Conservation (phyloP, 2,329 filamentous ascomycete species). For the Biscogniauxia marginata region DNA sequence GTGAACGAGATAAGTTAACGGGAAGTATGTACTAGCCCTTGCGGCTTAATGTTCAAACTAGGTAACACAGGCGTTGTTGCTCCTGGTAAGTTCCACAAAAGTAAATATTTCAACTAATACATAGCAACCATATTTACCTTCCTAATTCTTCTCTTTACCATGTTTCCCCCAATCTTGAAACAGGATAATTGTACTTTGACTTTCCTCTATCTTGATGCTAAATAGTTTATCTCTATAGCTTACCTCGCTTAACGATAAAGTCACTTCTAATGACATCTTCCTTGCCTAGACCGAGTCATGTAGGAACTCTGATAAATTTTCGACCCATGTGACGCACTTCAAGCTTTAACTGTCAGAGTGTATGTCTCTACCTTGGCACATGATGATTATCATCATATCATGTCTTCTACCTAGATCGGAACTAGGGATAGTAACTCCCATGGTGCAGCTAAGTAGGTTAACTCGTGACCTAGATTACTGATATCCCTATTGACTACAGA, state of each 20-base stretch:
- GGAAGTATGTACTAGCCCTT: neutral
- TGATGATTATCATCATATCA: neutral
- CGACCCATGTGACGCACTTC: neutral
- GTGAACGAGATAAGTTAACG: neutral
- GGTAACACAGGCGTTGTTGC: neutral
- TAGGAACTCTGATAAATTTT: neutral
- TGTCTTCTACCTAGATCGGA: neutral
- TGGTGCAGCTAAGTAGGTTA: neutral
- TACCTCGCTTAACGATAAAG: neutral
- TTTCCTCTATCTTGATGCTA: neutral
- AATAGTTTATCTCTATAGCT: neutral
- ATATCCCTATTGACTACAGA: neutral
- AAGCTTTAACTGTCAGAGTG: neutral
- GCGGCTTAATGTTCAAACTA: neutral
- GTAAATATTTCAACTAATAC: too few relatives aligned
- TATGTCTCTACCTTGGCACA: neutral
- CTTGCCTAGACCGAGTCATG: neutral
- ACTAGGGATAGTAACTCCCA: neutral
- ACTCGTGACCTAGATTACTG: neutral
- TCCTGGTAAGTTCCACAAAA: neutral
- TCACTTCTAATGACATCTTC: neutral
- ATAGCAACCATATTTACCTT: neutral
- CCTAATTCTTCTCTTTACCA: neutral
- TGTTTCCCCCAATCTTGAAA: too few relatives aligned
- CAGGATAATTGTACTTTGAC: neutral